phyloP scores from a whole-genome alignment of 169 alveolate species.

The Eimeria necatrix region DNA sequence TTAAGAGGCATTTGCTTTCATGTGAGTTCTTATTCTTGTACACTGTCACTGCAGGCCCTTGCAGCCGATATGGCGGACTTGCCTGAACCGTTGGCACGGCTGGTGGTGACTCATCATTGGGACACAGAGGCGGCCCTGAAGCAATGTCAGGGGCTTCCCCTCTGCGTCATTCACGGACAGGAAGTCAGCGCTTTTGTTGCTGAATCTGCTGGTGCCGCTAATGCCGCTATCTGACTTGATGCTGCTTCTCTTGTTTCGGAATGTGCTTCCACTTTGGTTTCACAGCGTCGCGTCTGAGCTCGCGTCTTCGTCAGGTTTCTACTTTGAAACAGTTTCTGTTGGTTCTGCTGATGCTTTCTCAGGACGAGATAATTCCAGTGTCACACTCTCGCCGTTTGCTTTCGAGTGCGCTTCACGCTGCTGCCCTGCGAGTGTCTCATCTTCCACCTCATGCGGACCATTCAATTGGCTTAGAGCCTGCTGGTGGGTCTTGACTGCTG shows the following conservation, averaged over 20 bases:
- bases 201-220: neutral
- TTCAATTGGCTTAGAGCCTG: constrained; percentile 7
- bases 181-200: neutral
- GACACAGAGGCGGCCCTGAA: constrained; percentile 38
- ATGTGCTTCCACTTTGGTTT: neutral
- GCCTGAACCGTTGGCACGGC: neutral
- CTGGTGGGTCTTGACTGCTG: neutral
- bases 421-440: constrained; percentile 46
- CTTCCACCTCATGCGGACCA: constrained; percentile 16
- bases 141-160: neutral
- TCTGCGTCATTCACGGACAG: constrained; percentile 67
- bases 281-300: neutral
- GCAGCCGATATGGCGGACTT: constrained; percentile 49
- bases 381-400: constrained; percentile 30
- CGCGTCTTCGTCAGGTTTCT: neutral
- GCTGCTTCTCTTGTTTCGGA: neutral
- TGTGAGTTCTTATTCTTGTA: neutral
- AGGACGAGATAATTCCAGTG: constrained; percentile 59
- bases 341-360: neutral
- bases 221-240: neutral
- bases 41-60: neutral
- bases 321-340: neutral
- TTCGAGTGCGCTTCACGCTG: neutral
- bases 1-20: neutral
- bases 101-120: constrained; percentile 33